A percentile compares a stretch with the other conserved stretches of the same genome.
These are phyloP conservation scores for Ulvella scutata DNA, from an alignment of 139 green algal genomes.

Conservation along the genomic window DNA sequence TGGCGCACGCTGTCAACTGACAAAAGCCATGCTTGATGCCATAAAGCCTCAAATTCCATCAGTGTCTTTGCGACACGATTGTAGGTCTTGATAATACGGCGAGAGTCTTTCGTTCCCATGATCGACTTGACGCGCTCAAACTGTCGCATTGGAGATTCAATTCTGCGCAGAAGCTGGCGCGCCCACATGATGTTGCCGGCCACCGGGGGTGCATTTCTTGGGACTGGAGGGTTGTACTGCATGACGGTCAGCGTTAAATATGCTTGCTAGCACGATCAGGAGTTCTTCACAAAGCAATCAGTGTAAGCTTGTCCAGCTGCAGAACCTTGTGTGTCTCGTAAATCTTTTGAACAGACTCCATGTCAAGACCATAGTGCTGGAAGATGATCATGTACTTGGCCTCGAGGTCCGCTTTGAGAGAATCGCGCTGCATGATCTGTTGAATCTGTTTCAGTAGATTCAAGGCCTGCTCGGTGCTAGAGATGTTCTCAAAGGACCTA, in stretches of 20 bases:
- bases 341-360: slow-evolving; percentile 72
- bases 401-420: slow-evolving; percentile 54
- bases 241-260: background rate
- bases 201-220: slow-evolving; percentile 71
- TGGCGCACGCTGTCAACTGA: slow-evolving; percentile 18
- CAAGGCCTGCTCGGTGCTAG: slow-evolving; percentile 68
- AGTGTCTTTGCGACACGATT: slow-evolving; percentile 73
- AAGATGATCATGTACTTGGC: slow-evolving; percentile 82
- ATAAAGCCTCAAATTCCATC: slow-evolving; percentile 86
- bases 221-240: slow-evolving; percentile 47
- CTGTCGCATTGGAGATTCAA: slow-evolving; percentile 80
- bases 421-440: slow-evolving; percentile 63
- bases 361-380: slow-evolving; percentile 62
- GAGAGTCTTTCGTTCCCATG: slow-evolving; percentile 74
- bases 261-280: background rate
- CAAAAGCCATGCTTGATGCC: slow-evolving; percentile 50
- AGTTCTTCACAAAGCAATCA: background rate
- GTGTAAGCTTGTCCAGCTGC: background rate
- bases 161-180: slow-evolving; percentile 72
- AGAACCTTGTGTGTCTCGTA: slow-evolving; percentile 77
- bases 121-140: slow-evolving; percentile 64
- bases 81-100: slow-evolving; percentile 77
- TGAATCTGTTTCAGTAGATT: slow-evolving; percentile 76
- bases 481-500: slow-evolving; percentile 69
- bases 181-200: slow-evolving; percentile 81